A percentile compares a stretch with the other conserved stretches of the same genome.
Evolutionary conservation across 2,329 filamentous ascomycete species (phyloP).

Genomic region (Aureobasidium sp.): DNA sequence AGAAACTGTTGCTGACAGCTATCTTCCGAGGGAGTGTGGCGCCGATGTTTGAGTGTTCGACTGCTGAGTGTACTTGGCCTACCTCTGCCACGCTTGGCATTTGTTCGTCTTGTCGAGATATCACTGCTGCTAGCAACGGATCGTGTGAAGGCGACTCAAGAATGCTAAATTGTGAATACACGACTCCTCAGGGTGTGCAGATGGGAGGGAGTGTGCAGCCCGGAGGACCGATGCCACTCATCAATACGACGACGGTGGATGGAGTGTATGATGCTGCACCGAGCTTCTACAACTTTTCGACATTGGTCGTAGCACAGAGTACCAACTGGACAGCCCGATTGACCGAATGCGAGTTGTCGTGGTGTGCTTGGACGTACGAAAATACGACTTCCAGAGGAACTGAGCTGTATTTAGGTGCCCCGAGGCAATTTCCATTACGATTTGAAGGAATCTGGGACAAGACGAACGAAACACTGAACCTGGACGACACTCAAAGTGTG

Average conservation of each 20-base stretch:
- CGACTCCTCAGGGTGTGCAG: neutral
- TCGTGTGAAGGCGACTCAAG: neutral
- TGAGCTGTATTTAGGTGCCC: neutral
- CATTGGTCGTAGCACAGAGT: neutral
- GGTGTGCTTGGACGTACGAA: conserved; percentile 1
- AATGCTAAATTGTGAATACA: neutral
- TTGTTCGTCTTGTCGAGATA: neutral
- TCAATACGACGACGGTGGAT: conserved; percentile 5
- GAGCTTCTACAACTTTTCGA: conserved; percentile 14
- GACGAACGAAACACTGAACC: neutral
- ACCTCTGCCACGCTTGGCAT: conserved; percentile 1
- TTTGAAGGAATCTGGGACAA: conserved; percentile 1
- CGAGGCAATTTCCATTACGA: neutral
- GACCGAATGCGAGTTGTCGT: neutral
- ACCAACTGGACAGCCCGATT: conserved; percentile 9
- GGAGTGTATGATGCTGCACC: conserved; percentile 6
- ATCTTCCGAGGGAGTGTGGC: neutral
- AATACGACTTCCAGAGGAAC: conserved; percentile 7
- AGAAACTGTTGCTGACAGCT: neutral
- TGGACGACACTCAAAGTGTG: conserved; percentile 2
- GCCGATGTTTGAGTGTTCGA: neutral
- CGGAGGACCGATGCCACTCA: conserved; percentile 7
- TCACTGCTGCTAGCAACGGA: neutral
- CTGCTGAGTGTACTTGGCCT: conserved; percentile 6
- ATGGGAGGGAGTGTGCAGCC: neutral